Evolutionary conservation across 2,329 filamentous ascomycete genomes (phyloP), one percentile per base, ranked within the genome.

Genomic region (Plectosphaerella plurivora): DNA sequence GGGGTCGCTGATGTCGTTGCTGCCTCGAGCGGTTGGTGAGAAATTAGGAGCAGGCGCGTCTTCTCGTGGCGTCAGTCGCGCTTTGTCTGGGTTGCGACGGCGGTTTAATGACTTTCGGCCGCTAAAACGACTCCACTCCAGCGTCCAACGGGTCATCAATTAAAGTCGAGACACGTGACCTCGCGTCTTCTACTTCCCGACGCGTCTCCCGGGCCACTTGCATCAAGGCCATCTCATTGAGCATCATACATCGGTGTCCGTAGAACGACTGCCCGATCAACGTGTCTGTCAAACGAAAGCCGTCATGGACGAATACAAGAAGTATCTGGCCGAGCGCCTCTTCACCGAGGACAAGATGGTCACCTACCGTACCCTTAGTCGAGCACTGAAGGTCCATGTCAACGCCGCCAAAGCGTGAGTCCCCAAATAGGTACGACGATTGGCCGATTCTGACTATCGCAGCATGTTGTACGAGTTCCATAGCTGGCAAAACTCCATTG

Each of bases 381-480:
- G 93, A 63, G 87, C 86, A 39, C 72, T 97, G 51, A 88, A 91
- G 63, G 80, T 96, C 45, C 88, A 97, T 67, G 87, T 89, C 67
- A 94, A 95, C 65, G 76, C 81, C 44, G 94, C 94, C 12, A 99
- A 99, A 71, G 86, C 92, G 92, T 95, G 73, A 59, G 81, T 68
- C 36, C 2, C 5, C 2, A 9, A 22, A 20, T 5, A 9, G 28
- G 28, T 1, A 7, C 57, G 11, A 64, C 49, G 18, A 2, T 35
- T 2, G 37, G 22, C 18, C 44, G 14, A n/a, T 45, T n/a, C 50
- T 54, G 11, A 50, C 92, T 64, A 91, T 36, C n/a, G 16, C 50
- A 96, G 87, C 68, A 95, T 94, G 82, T 83, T 92, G 15, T 95
- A 83, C 69, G 89, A 96, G 33, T 97, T 96, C 60, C 83, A 97